A percentile compares a stretch with the other conserved stretches of the same genome.
phyloP scores from a whole-genome alignment of 2,329 filamentous ascomycete genomes.

The Colletotrichum horii region DNA sequence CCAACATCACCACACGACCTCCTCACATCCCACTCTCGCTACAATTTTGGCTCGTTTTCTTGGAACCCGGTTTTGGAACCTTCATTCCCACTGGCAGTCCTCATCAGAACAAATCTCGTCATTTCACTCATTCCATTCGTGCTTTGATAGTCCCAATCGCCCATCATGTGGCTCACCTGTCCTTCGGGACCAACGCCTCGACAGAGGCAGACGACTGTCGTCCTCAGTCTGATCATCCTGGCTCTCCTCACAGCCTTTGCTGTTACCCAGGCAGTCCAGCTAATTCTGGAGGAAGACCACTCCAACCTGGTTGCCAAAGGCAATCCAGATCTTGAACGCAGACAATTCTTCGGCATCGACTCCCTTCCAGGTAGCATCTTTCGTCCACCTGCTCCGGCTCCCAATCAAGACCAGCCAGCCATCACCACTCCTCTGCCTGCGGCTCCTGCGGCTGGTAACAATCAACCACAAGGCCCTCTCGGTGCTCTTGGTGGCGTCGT shows the following conservation, averaged over 20 bases:
- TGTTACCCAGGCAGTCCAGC: background rate
- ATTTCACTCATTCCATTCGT: slow-evolving; percentile 5
- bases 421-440: background rate
- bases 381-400: background rate
- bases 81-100: slow-evolving; percentile 7
- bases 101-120: background rate
- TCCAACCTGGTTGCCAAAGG: background rate
- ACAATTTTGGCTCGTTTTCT: slow-evolving; percentile 21
- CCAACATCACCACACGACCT: background rate
- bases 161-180: background rate
- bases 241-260: background rate
- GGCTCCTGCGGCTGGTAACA: background rate
- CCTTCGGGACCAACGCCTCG: background rate
- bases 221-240: background rate
- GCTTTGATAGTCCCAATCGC: background rate
- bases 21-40: slow-evolving; percentile 15
- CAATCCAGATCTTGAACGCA: background rate
- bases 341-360: slow-evolving; percentile 10
- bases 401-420: background rate
- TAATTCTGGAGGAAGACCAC: background rate
- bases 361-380: background rate
- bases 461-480: background rate
- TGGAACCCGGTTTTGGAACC: slow-evolving; percentile 18
- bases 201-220: background rate
- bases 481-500: background rate